Evolutionary conservation across 2,329 filamentous ascomycete genomes (phyloP).

Genomic region (Pestalotiopsis sp.): DNA sequence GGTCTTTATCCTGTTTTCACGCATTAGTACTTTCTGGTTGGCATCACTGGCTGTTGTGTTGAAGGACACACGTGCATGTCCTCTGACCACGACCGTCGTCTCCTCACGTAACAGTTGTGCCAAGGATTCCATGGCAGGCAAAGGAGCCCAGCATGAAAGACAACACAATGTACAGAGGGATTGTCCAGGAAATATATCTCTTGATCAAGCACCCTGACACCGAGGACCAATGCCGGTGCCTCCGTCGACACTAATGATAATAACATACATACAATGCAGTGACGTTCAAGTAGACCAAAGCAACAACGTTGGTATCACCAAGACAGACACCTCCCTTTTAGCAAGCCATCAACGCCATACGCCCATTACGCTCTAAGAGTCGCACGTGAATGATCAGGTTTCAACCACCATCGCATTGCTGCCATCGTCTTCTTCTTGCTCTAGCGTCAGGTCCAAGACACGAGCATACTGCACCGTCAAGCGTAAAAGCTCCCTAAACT

Average conservation of each 20-base stretch:
- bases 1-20: background rate
- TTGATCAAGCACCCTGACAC: background rate
- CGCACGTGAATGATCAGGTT: conserved; percentile 14
- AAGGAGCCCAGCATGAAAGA: too few species aligned
- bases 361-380: background rate
- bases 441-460: conserved; percentile 64
- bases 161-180: background rate
- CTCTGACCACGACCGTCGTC: too few species aligned
- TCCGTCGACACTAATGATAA: background rate
- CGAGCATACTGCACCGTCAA: conserved; percentile 94
- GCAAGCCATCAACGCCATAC: conserved; percentile 7
- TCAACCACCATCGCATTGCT: conserved; percentile 33
- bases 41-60: too few species aligned
- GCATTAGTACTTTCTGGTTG: background rate
- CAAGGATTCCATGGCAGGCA: too few species aligned
- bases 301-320: conserved; percentile 8
- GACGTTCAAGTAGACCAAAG: background rate
- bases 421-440: conserved; percentile 41
- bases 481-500: conserved; percentile 91
- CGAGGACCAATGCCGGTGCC: background rate
- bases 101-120: too few species aligned
- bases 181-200: too few species aligned
- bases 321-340: background rate
- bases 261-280: conserved; percentile 7
- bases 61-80: too few species aligned